Conservation (phyloP, 2,329 filamentous ascomycete genomes). For the Neurospora sp. region DNA sequence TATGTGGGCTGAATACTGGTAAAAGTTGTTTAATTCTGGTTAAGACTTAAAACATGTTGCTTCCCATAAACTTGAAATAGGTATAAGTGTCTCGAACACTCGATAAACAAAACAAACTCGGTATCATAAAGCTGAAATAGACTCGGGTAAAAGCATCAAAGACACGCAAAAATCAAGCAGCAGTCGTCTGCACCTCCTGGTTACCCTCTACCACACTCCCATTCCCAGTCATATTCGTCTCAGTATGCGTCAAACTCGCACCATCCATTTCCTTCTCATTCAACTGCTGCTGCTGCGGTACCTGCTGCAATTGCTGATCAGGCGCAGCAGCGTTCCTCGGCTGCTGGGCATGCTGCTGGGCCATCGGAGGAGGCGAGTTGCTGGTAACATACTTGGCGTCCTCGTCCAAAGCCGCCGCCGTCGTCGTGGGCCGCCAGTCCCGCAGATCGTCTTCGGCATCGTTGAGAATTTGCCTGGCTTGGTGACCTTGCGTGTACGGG, state of each 20-base stretch:
- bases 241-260: background rate
- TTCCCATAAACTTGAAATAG: background rate
- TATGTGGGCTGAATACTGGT: background rate
- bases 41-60: background rate
- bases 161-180: background rate
- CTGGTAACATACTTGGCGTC: constrained; percentile 4
- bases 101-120: background rate
- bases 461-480: constrained; percentile 78
- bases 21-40: background rate
- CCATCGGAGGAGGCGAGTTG: background rate
- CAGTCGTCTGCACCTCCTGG: background rate
- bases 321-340: background rate
- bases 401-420: constrained; percentile 1
- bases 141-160: background rate
- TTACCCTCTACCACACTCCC: background rate
- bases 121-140: background rate
- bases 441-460: constrained; percentile 85
- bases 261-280: background rate
- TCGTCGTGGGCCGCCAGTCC: constrained; percentile 46
- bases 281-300: background rate
- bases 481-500: constrained; percentile 54
- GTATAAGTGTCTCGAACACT: background rate
- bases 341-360: background rate
- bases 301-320: background rate
- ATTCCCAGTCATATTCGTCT: background rate